Base-by-base conservation (phyloP, 1,284 basidiomycete species). In the Tetrapyrgos nigripes region DNA sequence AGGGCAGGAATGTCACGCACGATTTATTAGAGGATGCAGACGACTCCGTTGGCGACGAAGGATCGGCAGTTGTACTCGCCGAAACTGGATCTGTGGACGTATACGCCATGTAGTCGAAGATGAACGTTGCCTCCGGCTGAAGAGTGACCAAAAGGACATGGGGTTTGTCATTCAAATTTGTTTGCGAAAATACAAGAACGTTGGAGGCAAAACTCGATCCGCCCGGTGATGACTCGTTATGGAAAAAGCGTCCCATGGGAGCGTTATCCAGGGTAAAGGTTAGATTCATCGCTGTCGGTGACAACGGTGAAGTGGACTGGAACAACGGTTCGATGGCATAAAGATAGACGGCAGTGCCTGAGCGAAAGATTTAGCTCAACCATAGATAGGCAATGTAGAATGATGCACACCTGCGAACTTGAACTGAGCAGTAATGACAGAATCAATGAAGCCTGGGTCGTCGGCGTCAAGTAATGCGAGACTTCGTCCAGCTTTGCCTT, bases 101-200 rank as follows among this genome's bases (percentile, higher is more conserved):
- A 62, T 80, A 81, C 9, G 82, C 65, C 49, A 83, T 70, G 60
- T 79, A 80, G 66, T 85, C 82, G 50, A 85, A 78, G 4, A 83
- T 63, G 58, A 85, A 79, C 2, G 77, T 75, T 13, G 82, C 83
- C 58, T 78, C 75, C 28, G 74, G 73, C 17, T 73, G 80, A 57
- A 85, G 71, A 51, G 73, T 73, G 37, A 84, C 69, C 21, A 71
- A 68, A 26, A 86, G 68, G 44, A 74, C 63, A 66, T 86, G 83
- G 3, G 71, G 69, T 3, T 65, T 72, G 31, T 81, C 73, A 17
- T 70, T 21, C 11, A 85, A 67, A n/a, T 69, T 73, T 40, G 59
- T 51, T 47, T 68, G 64, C 26, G 73, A 67, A 65, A 83, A 79
- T 1, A 83, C 76, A 28, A 70, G 66, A 24, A 71, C 58, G 37